A percentile compares a stretch with the other conserved stretches of the same genome.
Conservation (phyloP, 176 grass and related monocot genomes). For the Lolium multiflorum region DNA sequence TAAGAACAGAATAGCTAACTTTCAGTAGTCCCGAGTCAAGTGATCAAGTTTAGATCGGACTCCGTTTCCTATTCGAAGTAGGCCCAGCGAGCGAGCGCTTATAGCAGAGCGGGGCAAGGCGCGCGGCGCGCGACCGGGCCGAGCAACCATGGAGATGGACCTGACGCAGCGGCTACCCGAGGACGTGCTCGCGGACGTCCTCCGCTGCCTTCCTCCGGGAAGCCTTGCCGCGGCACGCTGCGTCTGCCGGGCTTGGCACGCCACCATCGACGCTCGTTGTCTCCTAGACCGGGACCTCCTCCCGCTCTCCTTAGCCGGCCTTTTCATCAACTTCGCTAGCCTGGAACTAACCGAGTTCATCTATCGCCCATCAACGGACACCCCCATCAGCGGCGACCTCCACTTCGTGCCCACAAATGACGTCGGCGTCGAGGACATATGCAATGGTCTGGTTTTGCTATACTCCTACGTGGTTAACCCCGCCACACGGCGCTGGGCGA, state of each 20-base stretch:
- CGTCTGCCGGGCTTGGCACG: background rate
- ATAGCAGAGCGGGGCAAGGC: background rate
- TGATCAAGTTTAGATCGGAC: no score
- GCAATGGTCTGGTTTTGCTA: conserved; percentile 8
- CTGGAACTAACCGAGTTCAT: background rate
- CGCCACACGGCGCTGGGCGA: background rate
- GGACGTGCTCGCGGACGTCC: background rate
- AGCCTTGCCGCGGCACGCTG: background rate
- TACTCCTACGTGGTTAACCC: conserved; percentile 12
- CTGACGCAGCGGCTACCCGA: background rate
- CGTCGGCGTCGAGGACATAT: background rate
- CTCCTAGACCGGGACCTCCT: conserved; percentile 14
- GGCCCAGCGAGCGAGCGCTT: background rate
- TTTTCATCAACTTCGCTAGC: background rate
- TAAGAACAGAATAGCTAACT: background rate
- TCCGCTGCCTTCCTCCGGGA: background rate
- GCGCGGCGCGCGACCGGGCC: background rate
- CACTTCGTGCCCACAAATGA: background rate
- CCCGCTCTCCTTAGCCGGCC: background rate
- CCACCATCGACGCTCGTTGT: background rate
- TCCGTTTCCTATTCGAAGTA: no score
- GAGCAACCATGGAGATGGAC: background rate
- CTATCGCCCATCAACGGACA: background rate
- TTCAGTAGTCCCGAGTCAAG: background rate
- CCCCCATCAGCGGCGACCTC: background rate